Conservation (phyloP, 371 early-diverging fungal species). For the Nematocida homosporus region DNA sequence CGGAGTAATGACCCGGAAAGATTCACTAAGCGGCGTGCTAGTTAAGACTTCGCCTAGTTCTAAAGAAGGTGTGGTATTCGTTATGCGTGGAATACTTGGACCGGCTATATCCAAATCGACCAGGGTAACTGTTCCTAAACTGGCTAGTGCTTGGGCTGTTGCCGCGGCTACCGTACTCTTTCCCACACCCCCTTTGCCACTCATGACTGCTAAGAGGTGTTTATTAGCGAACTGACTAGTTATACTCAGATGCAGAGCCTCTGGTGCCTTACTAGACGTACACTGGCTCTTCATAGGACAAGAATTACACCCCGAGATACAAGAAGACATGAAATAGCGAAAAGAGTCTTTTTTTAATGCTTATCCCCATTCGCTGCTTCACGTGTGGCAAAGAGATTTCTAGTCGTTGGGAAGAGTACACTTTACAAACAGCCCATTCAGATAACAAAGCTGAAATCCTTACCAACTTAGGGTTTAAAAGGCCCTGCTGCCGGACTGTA, state of each 20-base stretch:
- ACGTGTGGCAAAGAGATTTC: slow-evolving; percentile 95
- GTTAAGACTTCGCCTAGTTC: slow-evolving; percentile 20
- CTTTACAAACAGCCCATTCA: slow-evolving; percentile 74
- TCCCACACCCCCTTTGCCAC: slow-evolving; percentile 84
- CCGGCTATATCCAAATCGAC: slow-evolving; percentile 68
- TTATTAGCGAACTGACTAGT: slow-evolving; percentile 62
- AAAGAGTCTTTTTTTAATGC: slow-evolving; percentile 70
- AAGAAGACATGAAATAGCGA: slow-evolving; percentile 1
- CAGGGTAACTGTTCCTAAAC: slow-evolving; percentile 24
- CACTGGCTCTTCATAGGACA: slow-evolving; percentile 29
- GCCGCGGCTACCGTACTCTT: slow-evolving; percentile 77
- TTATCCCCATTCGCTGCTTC: slow-evolving; percentile 89
- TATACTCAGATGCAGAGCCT: neutral
- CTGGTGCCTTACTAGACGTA: neutral
- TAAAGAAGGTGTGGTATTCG: slow-evolving; percentile 49
- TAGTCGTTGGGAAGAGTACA: slow-evolving; percentile 88
- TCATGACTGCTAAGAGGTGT: slow-evolving; percentile 85
- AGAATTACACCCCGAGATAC: slow-evolving; percentile 5
- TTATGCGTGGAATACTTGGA: slow-evolving; percentile 63
- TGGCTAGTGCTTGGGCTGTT: slow-evolving; percentile 18
- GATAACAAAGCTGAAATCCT: slow-evolving; percentile 75
- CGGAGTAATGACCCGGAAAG: slow-evolving; percentile 49
- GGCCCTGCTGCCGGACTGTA: slow-evolving; percentile 98
- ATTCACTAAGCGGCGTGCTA: slow-evolving; percentile 22
- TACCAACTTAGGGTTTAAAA: slow-evolving; percentile 81